phyloP scores from a whole-genome alignment of 306 rosid genomes.

The Quercus ilex region DNA sequence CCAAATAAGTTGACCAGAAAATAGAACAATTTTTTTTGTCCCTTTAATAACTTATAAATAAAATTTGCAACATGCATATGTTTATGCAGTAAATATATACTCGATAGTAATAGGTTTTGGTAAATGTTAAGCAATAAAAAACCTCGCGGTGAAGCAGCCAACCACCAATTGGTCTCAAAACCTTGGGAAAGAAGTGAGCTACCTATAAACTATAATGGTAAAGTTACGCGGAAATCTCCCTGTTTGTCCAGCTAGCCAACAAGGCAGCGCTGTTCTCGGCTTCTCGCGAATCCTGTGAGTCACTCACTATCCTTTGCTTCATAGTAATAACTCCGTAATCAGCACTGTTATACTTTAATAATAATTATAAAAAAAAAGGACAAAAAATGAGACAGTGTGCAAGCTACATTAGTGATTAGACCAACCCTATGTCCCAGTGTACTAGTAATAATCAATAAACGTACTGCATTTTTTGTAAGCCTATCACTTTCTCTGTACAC shows the following conservation, averaged over 20 bases:
- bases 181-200: constrained; percentile 28
- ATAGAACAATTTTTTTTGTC: no score
- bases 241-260: not conserved
- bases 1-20: not conserved
- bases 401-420: no score
- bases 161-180: not conserved
- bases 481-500: no score
- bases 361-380: not conserved
- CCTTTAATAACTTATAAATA: no score
- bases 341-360: not conserved
- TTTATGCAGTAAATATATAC: no score
- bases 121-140: not conserved
- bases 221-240: constrained; percentile 8
- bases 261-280: constrained; percentile 2
- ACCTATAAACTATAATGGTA: not conserved
- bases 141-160: not conserved
- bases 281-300: constrained; percentile 25
- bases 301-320: not conserved
- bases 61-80: no score
- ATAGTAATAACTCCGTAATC: not conserved
- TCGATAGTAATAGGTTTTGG: no score
- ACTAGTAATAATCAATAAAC: no score
- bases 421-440: no score
- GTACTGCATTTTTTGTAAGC: no score
- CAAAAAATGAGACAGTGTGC: no score